Base-by-base conservation (phyloP, 2,329 filamentous ascomycete species). In the Cladophialophora immunda region DNA sequence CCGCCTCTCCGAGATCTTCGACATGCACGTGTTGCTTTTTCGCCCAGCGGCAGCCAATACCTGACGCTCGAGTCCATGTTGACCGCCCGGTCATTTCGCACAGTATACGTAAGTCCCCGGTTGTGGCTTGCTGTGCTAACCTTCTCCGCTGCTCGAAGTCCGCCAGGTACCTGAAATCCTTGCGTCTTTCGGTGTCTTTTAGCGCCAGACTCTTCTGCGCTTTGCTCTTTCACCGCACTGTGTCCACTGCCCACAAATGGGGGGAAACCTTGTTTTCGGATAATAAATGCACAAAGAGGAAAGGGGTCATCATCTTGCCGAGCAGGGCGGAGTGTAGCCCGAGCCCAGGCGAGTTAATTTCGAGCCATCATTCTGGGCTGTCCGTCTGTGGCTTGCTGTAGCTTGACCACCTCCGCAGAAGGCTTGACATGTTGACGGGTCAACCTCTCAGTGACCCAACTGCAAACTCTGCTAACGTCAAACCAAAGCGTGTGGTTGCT, bases 1-100 rank as follows among this genome's bases (percentile, higher is more conserved):
- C 62, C 62, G 62, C 17, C n/a, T 45, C 55, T 47, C 53, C 38
- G n/a, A 52, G 56, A 53, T 64, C 62, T 32, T 29, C 32, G 29
- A 59, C 55, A 30, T 55, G 55, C 66, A 65, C 66, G 62, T 68
- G 62, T 58, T 50, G 55, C 27, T 41, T 53, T 59, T 58, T 50
- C 30, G 34, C 57, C 22, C 52, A 52, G 54, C 50, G 11, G 50
- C 41, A 62, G 47, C 56, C 54, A 54, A 56, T 57, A 36, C 30
- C 45, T n/a, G 30, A 29, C 47, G 38, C 11, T 30, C 19, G 32
- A 30, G 29, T 32, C 53, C 53, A 19, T 56, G 8, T 61, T 53
- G 58, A 17, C 45, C 45, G 45, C 45, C 41, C 17, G 8, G 41
- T 29, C 57, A 61, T 53, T 45, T 61, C 45, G 30, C 45, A 53